These are phyloP conservation scores for Nicotiana benthamiana DNA, from an alignment of 257 asterid species.

Conservation along the genomic window DNA sequence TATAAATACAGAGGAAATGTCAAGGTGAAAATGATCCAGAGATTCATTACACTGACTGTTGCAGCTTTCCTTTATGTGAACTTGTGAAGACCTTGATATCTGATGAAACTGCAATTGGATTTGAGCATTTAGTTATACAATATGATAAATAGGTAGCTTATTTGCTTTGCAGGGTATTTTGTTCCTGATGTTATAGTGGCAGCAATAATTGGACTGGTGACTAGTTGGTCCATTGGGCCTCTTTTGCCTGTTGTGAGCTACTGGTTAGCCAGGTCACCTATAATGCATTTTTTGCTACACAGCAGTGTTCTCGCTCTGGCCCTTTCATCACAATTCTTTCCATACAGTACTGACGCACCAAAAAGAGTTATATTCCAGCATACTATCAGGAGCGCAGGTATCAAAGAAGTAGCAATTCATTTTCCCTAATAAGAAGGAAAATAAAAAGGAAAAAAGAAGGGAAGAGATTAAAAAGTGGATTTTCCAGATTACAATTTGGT, in stretches of 20 bases:
- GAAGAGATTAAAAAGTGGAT: neutral
- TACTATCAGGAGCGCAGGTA: constrained; percentile 72
- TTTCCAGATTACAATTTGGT: neutral
- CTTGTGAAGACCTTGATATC: neutral
- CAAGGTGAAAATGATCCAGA: neutral
- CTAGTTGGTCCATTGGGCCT: constrained; percentile 95
- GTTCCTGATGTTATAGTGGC: constrained; percentile 79
- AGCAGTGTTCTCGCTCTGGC: constrained; percentile 67
- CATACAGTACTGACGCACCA: constrained; percentile 93
- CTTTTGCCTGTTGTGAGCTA: constrained; percentile 72
- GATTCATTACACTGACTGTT: neutral
- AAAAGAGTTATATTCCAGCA: constrained; percentile 88
- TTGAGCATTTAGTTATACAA: neutral
- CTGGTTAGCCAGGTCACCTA: constrained; percentile 62
- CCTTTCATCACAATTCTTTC: constrained; percentile 81
- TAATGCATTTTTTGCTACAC: constrained; percentile 65
- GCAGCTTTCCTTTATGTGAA: neutral
- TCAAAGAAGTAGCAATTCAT: constrained; percentile 6
- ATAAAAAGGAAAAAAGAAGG: neutral
- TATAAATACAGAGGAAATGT: neutral
- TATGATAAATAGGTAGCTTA: neutral
- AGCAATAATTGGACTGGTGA: constrained; percentile 65
- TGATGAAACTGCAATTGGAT: neutral
- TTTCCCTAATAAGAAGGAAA: neutral
- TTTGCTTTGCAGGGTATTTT: constrained; percentile 65